Conservation (phyloP, 1,284 basidiomycete species). For the Phellopilus nigrolimitatus region DNA sequence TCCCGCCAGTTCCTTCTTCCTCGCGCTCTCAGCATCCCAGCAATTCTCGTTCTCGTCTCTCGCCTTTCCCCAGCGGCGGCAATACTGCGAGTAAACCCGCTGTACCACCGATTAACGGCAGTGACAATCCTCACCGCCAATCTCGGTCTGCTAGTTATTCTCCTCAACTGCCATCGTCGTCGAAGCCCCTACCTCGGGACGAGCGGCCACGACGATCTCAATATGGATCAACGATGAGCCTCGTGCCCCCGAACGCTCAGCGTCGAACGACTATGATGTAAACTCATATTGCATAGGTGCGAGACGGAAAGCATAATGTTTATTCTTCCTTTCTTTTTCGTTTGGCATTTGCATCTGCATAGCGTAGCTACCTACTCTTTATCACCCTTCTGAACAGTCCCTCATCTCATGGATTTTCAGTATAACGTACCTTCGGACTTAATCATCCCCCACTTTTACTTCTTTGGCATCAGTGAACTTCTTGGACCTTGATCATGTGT, state of each 20-base stretch:
- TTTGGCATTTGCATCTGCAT: background rate
- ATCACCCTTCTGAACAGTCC: background rate
- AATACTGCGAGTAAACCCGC: background rate
- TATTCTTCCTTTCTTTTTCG: background rate
- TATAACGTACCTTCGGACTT: background rate
- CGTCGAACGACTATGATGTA: constrained; percentile 18
- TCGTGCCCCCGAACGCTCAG: constrained; percentile 21
- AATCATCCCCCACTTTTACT: constrained; percentile 2
- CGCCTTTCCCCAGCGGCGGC: background rate
- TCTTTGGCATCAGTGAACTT: background rate
- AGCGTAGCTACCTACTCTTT: constrained; percentile 7
- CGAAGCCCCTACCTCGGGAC: constrained; percentile 1
- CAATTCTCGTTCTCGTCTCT: background rate
- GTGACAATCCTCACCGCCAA: background rate
- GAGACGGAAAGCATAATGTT: background rate
- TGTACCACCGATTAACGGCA: background rate
- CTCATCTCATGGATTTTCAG: background rate
- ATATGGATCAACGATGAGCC: constrained; percentile 29
- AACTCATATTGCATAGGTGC: background rate
- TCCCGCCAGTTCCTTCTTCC: background rate
- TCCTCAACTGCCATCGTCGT: background rate
- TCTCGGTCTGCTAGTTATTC: constrained; percentile 5
- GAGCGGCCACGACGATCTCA: constrained; percentile 1
- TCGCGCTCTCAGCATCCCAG: background rate
- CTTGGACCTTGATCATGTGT: constrained; percentile 10